A percentile compares a stretch with the other conserved stretches of the same genome.
phyloP scores from a whole-genome alignment of 2,329 filamentous ascomycete species.

The Pestalotiopsis sp. region DNA sequence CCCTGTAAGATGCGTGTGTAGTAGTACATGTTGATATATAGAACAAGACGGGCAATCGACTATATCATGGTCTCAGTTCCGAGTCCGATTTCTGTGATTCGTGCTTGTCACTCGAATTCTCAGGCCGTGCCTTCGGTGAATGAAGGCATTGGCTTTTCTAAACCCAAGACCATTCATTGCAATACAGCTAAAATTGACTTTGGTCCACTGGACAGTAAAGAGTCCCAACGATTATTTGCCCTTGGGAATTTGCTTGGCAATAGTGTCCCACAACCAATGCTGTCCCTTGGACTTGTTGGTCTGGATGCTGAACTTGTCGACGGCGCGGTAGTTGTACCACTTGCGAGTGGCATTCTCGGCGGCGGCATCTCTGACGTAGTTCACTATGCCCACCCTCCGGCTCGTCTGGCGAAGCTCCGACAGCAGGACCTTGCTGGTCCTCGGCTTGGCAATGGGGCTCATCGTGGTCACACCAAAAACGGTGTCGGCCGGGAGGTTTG shows the following conservation, averaged over 20 bases:
- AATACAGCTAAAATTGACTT: no score
- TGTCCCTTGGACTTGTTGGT: constrained; percentile 26
- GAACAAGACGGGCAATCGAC: no score
- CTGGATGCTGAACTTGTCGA: constrained; percentile 37
- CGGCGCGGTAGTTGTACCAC: constrained; percentile 39
- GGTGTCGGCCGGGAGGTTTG: constrained; percentile 44
- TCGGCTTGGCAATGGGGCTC: constrained; percentile 56
- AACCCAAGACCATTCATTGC: no score
- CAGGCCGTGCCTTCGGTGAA: no score
- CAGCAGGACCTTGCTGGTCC: constrained; percentile 36
- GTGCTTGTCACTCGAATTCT: no score
- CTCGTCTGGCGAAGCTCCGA: constrained; percentile 33
- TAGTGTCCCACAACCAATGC: constrained; percentile 38
- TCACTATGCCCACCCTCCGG: constrained; percentile 39
- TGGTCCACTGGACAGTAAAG: background rate
- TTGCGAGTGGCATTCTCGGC: constrained; percentile 28
- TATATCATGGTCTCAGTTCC: no score
- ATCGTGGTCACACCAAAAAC: constrained; percentile 57
- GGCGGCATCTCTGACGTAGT: constrained; percentile 33
- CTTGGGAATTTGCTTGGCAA: constrained; percentile 27
- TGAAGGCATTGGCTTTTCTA: no score
- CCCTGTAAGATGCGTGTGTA: no score
- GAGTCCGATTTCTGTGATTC: no score
- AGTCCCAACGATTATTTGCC: background rate
- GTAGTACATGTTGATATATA: no score